Base-by-base conservation (phyloP, 768 basidiomycete species). In the Tulasnella sp. region DNA sequence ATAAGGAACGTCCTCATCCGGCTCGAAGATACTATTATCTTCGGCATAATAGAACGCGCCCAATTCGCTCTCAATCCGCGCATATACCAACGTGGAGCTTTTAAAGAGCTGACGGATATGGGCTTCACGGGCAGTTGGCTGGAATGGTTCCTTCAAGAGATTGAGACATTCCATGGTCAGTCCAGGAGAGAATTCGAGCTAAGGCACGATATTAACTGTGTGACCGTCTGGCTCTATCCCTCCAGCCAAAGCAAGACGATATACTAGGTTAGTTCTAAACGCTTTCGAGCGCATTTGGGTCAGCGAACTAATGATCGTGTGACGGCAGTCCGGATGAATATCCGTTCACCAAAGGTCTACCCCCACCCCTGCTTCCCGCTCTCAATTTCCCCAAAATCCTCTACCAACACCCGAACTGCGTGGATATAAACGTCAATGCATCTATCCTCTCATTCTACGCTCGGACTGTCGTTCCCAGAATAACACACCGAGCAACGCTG, bases 11-110 rank as follows among this genome's bases (percentile, higher is more conserved):
- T 95, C 63, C 84, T 99, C 17, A 88, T 85, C 75, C 87, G 97
- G 34, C 87, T 99, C 29, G 97, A 99, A 79, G 97, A 99, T 77
- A 99, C 96, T 26, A 98, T 99, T 83, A 98, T 98, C 80, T 99
- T 99, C 80, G 77, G 83, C 83, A 44, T 98, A 72, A 99, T 99
- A 59, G 97, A 99, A 79, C 87, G 97, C 19, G 96, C 95, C 0
- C 96, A 98, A 79, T 99, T 98, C 78, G 94, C 94, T 0, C 90
- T 93, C 78, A 98, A 98, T 78, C 88, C 91, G 26, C 86, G 85
- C 74, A 95, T 97, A 73, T 99, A 99, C 81, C 83, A 88, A 68
- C 85, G 84, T 17, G 91, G 89, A 29, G 89, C 86, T 1, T 92
- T 98, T 81, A 80, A 87, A 40, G 92, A 95, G 80, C 84, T 97